phyloP scores from a whole-genome alignment of 2,329 filamentous ascomycete species.

The Talaromyces sp. region DNA sequence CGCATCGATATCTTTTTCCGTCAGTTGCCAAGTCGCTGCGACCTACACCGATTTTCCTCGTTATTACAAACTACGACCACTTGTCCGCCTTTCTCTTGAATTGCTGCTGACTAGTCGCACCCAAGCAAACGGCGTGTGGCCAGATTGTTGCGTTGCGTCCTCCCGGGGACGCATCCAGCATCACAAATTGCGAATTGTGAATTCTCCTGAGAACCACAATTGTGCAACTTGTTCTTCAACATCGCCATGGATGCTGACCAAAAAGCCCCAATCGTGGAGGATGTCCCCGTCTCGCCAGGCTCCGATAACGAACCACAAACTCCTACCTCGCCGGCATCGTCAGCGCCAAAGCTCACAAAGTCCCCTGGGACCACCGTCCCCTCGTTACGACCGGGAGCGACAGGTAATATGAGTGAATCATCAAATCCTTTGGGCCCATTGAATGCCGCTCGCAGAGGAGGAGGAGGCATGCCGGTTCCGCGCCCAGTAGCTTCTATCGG shows the following conservation, averaged over 20 bases:
- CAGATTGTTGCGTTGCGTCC: background rate
- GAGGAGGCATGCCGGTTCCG: conserved; percentile 19
- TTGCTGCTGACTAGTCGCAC: background rate
- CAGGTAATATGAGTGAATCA: conserved; percentile 36
- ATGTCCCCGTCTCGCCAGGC: conserved; percentile 16
- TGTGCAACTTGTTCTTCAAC: background rate
- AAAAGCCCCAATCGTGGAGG: conserved; percentile 15
- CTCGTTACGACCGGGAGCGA: conserved; percentile 16
- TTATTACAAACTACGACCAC: background rate
- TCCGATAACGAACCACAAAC: conserved; percentile 16
- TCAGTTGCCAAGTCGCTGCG: background rate
- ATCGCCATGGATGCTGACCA: conserved; percentile 16
- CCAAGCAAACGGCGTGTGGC: background rate
- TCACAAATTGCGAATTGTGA: background rate
- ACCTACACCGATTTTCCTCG: background rate
- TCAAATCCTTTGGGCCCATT: conserved; percentile 78
- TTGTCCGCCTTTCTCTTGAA: background rate
- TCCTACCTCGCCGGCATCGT: conserved; percentile 15
- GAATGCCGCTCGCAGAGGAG: conserved; percentile 56
- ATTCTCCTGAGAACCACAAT: background rate
- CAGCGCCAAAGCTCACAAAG: conserved; percentile 28
- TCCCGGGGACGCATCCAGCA: background rate
- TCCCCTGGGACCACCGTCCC: conserved; percentile 17
- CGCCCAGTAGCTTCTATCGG: conserved; percentile 29
- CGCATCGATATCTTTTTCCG: background rate